A percentile compares a stretch with the other conserved stretches of the same genome.
Evolutionary conservation across 1,284 basidiomycete species (phyloP).

Genomic region (Tilletia setariae): DNA sequence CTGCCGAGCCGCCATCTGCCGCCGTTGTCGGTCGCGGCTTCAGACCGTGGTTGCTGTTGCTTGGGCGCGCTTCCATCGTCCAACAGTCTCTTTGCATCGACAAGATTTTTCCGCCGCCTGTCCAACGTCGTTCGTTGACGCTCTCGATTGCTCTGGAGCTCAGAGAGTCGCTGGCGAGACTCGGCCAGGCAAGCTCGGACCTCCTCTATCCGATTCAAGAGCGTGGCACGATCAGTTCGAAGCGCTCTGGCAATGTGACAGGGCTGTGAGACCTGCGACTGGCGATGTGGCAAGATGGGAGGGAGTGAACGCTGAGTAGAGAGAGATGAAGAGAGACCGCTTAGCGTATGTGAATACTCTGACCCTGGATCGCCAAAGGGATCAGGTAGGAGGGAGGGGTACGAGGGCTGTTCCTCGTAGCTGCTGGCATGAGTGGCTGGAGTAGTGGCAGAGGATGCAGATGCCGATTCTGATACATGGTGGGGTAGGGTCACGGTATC

Average conservation of each 20-base stretch:
- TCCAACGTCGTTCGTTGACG: neutral
- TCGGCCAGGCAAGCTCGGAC: neutral
- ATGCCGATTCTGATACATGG: neutral
- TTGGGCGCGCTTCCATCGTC: neutral
- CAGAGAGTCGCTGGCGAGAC: neutral
- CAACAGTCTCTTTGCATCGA: neutral
- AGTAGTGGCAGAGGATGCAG: neutral
- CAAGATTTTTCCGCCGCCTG: constrained; percentile 6
- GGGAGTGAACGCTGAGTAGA: constrained; percentile 7
- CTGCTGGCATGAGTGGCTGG: neutral
- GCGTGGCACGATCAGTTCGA: neutral
- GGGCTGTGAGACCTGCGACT: neutral
- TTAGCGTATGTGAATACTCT: neutral
- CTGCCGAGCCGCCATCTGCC: neutral
- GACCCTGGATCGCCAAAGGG: constrained; percentile 10
- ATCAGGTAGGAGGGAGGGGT: neutral
- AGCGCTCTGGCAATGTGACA: neutral
- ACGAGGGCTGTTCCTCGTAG: neutral
- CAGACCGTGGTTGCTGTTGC: neutral
- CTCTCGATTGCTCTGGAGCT: neutral
- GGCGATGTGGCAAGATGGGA: constrained; percentile 5
- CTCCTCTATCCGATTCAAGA: neutral
- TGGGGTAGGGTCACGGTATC: neutral
- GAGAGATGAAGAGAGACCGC: neutral
- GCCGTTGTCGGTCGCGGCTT: neutral